Base-by-base conservation (phyloP, 352 stramenopile species). In the Saprolegnia parasitica region DNA sequence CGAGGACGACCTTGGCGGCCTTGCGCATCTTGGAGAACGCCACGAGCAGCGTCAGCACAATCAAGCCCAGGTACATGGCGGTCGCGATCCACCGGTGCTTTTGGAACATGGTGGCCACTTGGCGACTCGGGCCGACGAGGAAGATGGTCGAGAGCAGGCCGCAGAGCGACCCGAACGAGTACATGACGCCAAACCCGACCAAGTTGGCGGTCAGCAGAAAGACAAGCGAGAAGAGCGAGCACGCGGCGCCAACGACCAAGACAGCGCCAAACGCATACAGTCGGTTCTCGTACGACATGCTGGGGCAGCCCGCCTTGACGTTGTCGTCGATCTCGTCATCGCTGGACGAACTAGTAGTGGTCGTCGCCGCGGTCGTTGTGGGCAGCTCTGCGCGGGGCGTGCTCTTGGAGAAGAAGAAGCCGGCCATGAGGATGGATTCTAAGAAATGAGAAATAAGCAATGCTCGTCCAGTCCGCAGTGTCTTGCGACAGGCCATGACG, bases 21-120 rank as follows among this genome's bases (percentile, higher is more conserved):
- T 73, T 35, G n/a, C n/a, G n/a, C 1, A 78, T 26, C 32, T 65
- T 37, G 29, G 65, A 72, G 35, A 84, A 76, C 21, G 79, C 80
- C 18, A 88, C 71, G 16, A 78, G 54, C 35, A 88, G 42, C 21
- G 80, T 88, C 18, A 84, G 21, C 20, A 50, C 68, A 23, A 88
- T 68, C 18, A 76, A 72, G 26, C 58, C 21, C 1, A 93, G 61
- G 72, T 92, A 93, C 9, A 83, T 55, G 20, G 68, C 68, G 11
- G 79, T 82, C 18, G 78, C 75, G 9, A 76, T 49, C 67, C 72
- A 75, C 55, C 85, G 66, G 23, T 75, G 77, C 50, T 79, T 60
- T 26, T 79, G 67, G 73, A 81, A 90, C 83, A 93, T 92, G 47
- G 77, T 81, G 54, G 77, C 74, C 18, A 81, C 61, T 74, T 93